Conservation (phyloP, 108 stramenopile genomes). For the Cyclostephanos tholiformis region DNA sequence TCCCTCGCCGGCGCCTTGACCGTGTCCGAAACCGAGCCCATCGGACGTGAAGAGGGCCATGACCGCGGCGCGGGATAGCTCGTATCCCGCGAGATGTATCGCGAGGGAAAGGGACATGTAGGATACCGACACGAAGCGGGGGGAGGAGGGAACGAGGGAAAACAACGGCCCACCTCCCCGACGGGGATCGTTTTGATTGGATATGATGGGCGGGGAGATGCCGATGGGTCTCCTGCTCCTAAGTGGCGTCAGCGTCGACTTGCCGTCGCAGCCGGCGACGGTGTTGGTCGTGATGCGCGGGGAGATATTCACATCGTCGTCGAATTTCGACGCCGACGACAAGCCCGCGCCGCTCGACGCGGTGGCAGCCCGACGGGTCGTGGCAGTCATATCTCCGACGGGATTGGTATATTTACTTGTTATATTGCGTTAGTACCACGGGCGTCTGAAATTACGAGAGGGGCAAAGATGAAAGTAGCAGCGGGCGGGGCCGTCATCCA, state of each 20-base stretch:
- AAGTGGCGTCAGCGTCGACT: background rate
- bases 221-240: background rate
- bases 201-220: background rate
- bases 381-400: background rate
- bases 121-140: conserved; percentile 17
- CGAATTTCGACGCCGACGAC: background rate
- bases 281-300: background rate
- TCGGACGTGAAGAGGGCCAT: conserved; percentile 80
- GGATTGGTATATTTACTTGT: background rate
- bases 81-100: conserved; percentile 82
- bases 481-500: too few relatives aligned
- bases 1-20: background rate
- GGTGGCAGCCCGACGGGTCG: background rate
- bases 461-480: background rate
- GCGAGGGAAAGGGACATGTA: conserved; percentile 62
- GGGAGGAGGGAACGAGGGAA: background rate
- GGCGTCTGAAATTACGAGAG: background rate
- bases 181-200: background rate
- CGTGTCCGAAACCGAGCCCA: conserved; percentile 64
- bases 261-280: background rate
- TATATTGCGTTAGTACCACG: background rate
- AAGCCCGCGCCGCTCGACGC: background rate
- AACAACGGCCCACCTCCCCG: background rate
- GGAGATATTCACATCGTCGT: background rate
- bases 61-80: conserved; percentile 71